A percentile compares a stretch with the other conserved stretches of the same genome.
Conservation (phyloP, 139 green algal species). For the Asterochloris sp. region DNA sequence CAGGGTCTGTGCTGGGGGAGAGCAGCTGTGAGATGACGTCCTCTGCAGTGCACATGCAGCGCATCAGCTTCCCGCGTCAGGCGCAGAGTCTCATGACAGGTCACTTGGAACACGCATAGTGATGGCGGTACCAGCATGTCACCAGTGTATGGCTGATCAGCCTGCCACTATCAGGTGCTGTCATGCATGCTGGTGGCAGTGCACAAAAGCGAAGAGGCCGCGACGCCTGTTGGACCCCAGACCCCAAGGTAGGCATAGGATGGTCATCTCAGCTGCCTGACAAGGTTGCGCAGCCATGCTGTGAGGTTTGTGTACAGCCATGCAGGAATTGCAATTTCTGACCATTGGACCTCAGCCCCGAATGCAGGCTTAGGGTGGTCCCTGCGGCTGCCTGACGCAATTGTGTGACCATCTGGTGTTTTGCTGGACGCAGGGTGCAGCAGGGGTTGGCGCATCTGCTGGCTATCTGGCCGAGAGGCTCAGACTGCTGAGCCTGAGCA, state of each 20-base stretch:
- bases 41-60: constrained; percentile 1
- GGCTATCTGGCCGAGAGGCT: too few species aligned
- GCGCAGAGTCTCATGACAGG: neutral
- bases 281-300: neutral
- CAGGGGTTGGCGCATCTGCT: too few species aligned
- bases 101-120: neutral
- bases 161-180: too few species aligned
- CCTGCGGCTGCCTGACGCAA: too few species aligned
- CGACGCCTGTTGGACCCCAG: neutral
- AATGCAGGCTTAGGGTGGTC: too few species aligned
- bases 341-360: too few species aligned
- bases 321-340: too few species aligned
- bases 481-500: too few species aligned
- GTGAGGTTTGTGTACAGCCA: neutral
- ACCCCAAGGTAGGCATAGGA: neutral
- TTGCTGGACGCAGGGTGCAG: too few species aligned
- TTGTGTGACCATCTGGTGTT: too few species aligned
- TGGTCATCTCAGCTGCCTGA: neutral
- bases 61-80: neutral
- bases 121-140: neutral
- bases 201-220: too few species aligned
- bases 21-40: constrained; percentile 10
- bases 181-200: too few species aligned
- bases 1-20: neutral
- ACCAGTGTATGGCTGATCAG: neutral